A percentile compares a stretch with the other conserved stretches of the same genome.
Conservation (phyloP, 2,329 filamentous ascomycete genomes). For the Xylariaceae sp. region DNA sequence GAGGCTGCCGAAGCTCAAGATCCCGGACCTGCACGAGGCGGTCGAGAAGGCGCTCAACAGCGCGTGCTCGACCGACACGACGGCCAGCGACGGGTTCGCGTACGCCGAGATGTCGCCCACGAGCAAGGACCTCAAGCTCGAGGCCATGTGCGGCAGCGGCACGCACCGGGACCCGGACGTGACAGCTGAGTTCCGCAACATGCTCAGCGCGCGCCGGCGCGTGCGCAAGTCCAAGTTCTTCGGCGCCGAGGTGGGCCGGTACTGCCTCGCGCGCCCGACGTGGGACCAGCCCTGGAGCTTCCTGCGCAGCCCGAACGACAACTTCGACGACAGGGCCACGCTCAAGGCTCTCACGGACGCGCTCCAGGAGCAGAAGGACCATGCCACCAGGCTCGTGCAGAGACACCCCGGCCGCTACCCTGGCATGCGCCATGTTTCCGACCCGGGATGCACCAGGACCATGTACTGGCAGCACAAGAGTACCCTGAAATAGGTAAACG, state of each 20-base stretch:
- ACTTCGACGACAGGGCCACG: conserved; percentile 1
- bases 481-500: background rate
- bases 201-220: conserved; percentile 15
- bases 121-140: conserved; percentile 5
- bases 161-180: conserved; percentile 4
- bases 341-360: conserved; percentile 5
- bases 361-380: conserved; percentile 15
- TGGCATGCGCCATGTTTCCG: conserved; percentile 2
- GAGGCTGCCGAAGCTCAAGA: conserved; percentile 10
- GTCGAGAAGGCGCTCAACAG: conserved; percentile 9
- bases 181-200: conserved; percentile 13
- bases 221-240: conserved; percentile 16
- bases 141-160: background rate
- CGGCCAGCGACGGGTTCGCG: conserved; percentile 4
- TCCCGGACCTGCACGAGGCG: conserved; percentile 6
- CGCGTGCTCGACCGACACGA: conserved; percentile 12
- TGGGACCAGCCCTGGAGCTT: conserved; percentile 5
- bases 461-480: conserved; percentile 18
- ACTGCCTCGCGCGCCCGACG: background rate
- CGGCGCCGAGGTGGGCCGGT: conserved; percentile 5
- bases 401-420: conserved; percentile 1
- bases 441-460: conserved; percentile 5
- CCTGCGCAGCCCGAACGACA: background rate
- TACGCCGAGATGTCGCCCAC: conserved; percentile 10
- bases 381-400: conserved; percentile 9